These are phyloP conservation scores for Nitzschia sp. DNA, from an alignment of 108 stramenopile species.

Conservation along the genomic window DNA sequence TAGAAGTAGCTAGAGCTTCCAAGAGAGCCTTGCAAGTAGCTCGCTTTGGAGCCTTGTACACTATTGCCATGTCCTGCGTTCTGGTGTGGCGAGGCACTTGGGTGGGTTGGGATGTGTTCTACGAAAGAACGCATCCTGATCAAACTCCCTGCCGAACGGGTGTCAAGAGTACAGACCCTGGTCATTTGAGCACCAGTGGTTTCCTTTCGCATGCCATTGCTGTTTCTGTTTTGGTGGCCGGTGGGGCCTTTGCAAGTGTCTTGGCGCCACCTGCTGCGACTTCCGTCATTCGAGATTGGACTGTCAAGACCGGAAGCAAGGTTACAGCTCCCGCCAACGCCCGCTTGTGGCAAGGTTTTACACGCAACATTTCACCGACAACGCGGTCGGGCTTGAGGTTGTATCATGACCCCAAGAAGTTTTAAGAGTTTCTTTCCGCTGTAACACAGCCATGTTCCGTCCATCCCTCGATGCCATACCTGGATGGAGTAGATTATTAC, in stretches of 20 bases:
- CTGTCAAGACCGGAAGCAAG: conserved; percentile 22
- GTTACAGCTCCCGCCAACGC: background rate
- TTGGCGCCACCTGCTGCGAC: conserved; percentile 68
- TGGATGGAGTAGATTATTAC: no score
- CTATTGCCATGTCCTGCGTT: conserved; percentile 51
- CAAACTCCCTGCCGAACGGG: conserved; percentile 14
- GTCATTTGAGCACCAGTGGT: conserved; percentile 53
- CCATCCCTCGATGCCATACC: no score
- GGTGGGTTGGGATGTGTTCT: conserved; percentile 52
- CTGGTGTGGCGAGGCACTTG: conserved; percentile 73
- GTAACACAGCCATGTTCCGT: no score
- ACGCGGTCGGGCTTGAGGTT: no score
- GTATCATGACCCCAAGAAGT: no score
- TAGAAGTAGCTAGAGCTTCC: background rate
- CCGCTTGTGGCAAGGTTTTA: background rate
- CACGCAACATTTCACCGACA: no score
- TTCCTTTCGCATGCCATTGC: conserved; percentile 49
- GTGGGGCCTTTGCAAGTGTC: conserved; percentile 56
- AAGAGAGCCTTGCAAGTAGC: conserved; percentile 3
- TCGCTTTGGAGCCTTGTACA: conserved; percentile 57
- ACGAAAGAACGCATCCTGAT: conserved; percentile 18
- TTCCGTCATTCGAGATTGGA: conserved; percentile 43
- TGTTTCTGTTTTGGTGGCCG: conserved; percentile 32
- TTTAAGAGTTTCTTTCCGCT: no score
- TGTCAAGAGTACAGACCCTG: conserved; percentile 31